Evolutionary conservation across 805 yeast genomes (phyloP), one percentile per base, ranked within the genome.

Genomic region (Ogataea sp.): DNA sequence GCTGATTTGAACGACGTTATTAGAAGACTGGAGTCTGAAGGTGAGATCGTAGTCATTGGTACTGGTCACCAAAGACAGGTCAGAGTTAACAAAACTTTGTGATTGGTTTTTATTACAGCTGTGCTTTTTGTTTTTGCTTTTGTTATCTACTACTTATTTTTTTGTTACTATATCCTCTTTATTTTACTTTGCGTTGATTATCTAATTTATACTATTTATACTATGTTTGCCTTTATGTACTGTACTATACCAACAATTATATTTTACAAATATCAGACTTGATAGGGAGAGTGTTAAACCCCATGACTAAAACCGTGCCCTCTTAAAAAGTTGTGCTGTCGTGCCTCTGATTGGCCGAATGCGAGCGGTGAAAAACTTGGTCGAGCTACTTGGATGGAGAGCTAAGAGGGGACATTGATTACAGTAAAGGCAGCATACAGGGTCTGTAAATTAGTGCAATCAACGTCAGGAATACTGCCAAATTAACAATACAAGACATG

Each of bases 51-150:
- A 8, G 78, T 83, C 32, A 64, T 75, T 28, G 95, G 95, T 15
- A 87, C 81, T 42, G 82, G 85, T 38, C 75, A 73, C 42, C 70
- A 84, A 52, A 71, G 89, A 57, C 71, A 77, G 18, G 70, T 85
- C 29, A 47, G 61, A n/a, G 40, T 50, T 30, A 55, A 49, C 34
- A 45, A 28, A 16, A 36, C 28, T 32, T 8, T 18, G 10, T 18
- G 11, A 9, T 30, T 23, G 26, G 20, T 8, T 10, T 15, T 26
- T 6, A 3, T 25, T 13, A 14, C 16, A 16, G 26, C 4, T 26
- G 10, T n/a, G n/a, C n/a, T n/a, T n/a, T n/a, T 20, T 15, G 8
- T 10, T 5, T 28, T 13, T n/a, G 18, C 15, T 15, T 13, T 14
- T 6, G 4, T 28, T 20, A 14, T 6, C 7, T 26, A 18, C 15